Evolutionary conservation across 2,329 filamentous ascomycete genomes (phyloP), one percentile per base, ranked within the genome.

Genomic region (Fusarium papillatum): DNA sequence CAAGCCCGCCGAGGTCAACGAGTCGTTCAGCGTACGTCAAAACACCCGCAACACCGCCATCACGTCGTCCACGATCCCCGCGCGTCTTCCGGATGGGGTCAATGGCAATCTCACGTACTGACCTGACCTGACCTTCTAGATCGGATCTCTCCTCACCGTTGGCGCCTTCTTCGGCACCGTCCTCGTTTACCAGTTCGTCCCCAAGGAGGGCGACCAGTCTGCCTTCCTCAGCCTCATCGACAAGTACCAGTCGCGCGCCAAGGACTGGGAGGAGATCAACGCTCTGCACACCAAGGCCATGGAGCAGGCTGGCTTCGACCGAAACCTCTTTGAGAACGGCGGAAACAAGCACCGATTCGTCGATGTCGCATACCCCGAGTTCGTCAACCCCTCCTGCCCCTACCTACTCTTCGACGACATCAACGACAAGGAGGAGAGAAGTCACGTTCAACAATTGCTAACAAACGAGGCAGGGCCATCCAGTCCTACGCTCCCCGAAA

Each of bases 281-380:
- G 81, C 85, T 34, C 81, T 90, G 66, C 89, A 89, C 82, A 88
- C 88, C 48, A 85, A 86, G 67, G 82, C 87, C 26, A 79, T 88
- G 75, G 87, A 91, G 81, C 89, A 91, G 84, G 90, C 90, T 55
- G 88, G 88, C 53, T 88, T 86, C 80, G 90, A 92, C 84, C 88
- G 87, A 79, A 88, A 90, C 76, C 84, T 92, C 64, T 87, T 91
- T 76, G 81, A 86, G 77, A 84, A 88, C 77, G 83, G 82, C 66
- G 82, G 80, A 41, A 80, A 83, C 77, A 85, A 85, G 80, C 86
- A 85, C 81, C 81, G 80, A 74, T 86, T 85, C 76, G 83, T 89
- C 76, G 89, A 91, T 73, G 85, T 91, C 76, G 86, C 87, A 76
- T 90, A 83, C 75, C 90, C 90, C 55, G 90, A 92, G 90, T 92